Evolutionary conservation across 2,329 filamentous ascomycete species (phyloP), one percentile per base, ranked within the genome.

Genomic region (Fusarium sp.): DNA sequence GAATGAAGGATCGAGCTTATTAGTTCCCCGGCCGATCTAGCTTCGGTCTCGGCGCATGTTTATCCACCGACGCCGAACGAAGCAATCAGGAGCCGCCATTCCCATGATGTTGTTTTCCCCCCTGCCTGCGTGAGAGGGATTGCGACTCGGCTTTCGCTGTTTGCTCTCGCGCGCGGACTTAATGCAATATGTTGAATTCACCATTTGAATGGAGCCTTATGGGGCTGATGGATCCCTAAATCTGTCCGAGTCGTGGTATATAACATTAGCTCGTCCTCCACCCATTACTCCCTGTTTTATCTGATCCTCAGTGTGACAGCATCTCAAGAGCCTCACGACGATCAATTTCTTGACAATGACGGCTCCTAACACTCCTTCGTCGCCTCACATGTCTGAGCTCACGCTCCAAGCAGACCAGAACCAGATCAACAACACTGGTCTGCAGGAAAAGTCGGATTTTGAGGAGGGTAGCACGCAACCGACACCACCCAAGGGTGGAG

Each of bases 161-260:
- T 69, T 58, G 57, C 38, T 6, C 18, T 42, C 38, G 18, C 66
- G 50, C 53, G 61, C 65, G 66, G 68, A 46, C 59, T 68, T 62
- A 36, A 58, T 16, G 13, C 23, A 11, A 8, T 2, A 53, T 42
- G 38, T 8, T 8, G 54, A 54, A 54, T n/a, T 0, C 23, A 7
- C 23, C 23, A 27, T 27, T 49, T 49, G 14, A 9, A 58, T 59
- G 62, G 31, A 25, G 46, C 64, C 18, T 38, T 31, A 31, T 33
- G 67, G 14, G 64, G 55, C 55, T 29, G 8, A 38, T 36, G 51
- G 53, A 16, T 5, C 50, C 31, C 34, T 40, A 31, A 18, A 16
- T 66, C 55, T 57, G 25, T 23, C 25, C 55, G 38, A 42, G 36
- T 4, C 42, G 33, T 53, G 14, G 42, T 18, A 20, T 23, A 70